A percentile compares a stretch with the other conserved stretches of the same genome.
Evolutionary conservation across 2,329 filamentous ascomycete species (phyloP).

Genomic region (Davidsoniella virescens): DNA sequence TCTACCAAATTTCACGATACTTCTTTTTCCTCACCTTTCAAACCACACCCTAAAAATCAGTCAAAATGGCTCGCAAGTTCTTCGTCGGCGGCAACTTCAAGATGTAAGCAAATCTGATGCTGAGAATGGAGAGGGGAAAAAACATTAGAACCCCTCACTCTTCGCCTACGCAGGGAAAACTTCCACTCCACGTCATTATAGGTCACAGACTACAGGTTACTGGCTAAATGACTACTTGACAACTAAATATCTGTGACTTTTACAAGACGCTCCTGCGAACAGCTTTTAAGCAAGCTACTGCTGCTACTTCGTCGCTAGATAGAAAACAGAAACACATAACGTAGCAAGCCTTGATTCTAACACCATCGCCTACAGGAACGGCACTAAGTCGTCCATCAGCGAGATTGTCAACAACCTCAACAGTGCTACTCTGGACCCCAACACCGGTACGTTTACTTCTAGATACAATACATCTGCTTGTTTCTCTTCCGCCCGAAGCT

Average conservation of each 20-base stretch:
- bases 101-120: slow-evolving; percentile 48
- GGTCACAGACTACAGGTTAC: no score
- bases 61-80: slow-evolving; percentile 85
- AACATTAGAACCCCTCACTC: background rate
- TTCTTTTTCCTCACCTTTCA: slow-evolving; percentile 2
- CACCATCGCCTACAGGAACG: slow-evolving; percentile 52
- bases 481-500: background rate
- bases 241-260: no score
- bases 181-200: no score
- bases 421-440: slow-evolving; percentile 58
- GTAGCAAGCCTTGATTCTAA: background rate
- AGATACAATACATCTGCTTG: background rate
- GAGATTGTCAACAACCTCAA: slow-evolving; percentile 83
- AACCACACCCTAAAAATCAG: slow-evolving; percentile 18
- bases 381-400: slow-evolving; percentile 75
- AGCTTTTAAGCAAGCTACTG: no score
- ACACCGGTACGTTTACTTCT: slow-evolving; percentile 5
- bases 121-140: background rate
- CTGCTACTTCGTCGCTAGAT: background rate
- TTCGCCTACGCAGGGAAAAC: background rate
- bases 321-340: background rate
- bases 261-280: no score
- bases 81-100: slow-evolving; percentile 99
- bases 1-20: background rate
- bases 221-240: no score